A percentile compares a stretch with the other conserved stretches of the same genome.
These are phyloP conservation scores for Hortiboletus rubellus DNA, from an alignment of 1,284 basidiomycete genomes.

Conservation along the genomic window DNA sequence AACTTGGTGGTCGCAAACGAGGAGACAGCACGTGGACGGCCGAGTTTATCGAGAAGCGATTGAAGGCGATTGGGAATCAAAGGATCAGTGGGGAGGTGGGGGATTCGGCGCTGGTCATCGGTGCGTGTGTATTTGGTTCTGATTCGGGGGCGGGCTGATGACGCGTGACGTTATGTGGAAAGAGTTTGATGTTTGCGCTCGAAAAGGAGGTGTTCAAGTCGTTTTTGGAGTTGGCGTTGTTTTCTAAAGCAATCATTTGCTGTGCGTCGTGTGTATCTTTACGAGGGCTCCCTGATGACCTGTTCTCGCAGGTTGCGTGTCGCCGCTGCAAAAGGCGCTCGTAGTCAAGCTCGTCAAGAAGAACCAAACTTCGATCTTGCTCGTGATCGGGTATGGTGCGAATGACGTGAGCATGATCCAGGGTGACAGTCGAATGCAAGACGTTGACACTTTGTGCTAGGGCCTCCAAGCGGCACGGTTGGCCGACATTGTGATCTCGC, in stretches of 20 bases:
- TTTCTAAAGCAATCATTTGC: slow-evolving; percentile 98
- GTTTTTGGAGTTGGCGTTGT: slow-evolving; percentile 94
- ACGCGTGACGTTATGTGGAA: slow-evolving; percentile 70
- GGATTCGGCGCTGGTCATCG: slow-evolving; percentile 94
- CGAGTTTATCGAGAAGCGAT: slow-evolving; percentile 84
- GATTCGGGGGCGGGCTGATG: background rate
- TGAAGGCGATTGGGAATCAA: slow-evolving; percentile 92
- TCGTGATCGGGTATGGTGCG: slow-evolving; percentile 83
- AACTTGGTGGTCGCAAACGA: slow-evolving; percentile 97
- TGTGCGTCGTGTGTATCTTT: slow-evolving; percentile 49
- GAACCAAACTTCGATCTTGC: slow-evolving; percentile 86
- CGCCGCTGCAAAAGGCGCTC: slow-evolving; percentile 95
- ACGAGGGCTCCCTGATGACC: background rate
- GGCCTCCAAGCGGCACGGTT: slow-evolving; percentile 97
- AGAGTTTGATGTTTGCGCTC: slow-evolving; percentile 89
- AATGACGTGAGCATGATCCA: slow-evolving; percentile 98
- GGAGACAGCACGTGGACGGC: slow-evolving; percentile 78
- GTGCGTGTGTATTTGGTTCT: slow-evolving; percentile 40
- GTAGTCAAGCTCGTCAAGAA: slow-evolving; percentile 99
- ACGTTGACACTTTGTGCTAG: slow-evolving; percentile 36
- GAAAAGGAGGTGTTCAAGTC: slow-evolving; percentile 89
- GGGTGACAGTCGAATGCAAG: slow-evolving; percentile 31
- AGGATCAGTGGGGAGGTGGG: slow-evolving; percentile 88
- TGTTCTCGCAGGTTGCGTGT: slow-evolving; percentile 77
- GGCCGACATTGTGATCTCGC: slow-evolving; percentile 96